Evolutionary conservation across 305 asterid species (phyloP).

Genomic region (Fraxinus platypoda): DNA sequence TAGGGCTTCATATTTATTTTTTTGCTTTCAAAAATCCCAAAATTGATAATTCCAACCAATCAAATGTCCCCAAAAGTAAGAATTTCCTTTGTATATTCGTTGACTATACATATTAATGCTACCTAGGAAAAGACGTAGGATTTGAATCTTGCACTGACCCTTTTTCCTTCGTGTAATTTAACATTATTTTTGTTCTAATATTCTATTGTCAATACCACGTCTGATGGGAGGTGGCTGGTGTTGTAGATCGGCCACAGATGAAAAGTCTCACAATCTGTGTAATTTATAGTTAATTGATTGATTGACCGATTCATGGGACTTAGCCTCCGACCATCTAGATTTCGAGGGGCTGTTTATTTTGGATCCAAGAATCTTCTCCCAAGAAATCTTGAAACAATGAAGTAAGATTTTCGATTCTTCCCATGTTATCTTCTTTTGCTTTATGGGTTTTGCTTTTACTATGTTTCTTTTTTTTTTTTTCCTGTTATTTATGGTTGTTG

Average conservation of each 20-base stretch:
- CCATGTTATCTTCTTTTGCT: constrained; percentile 6
- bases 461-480: neutral
- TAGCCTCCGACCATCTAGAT: constrained; percentile 34
- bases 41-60: too few relatives aligned
- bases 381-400: constrained; percentile 40
- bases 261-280: neutral
- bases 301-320: constrained; percentile 35
- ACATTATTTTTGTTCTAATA: constrained; percentile 12
- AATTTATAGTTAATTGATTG: constrained; percentile 7
- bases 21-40: too few relatives aligned
- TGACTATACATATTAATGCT: too few relatives aligned
- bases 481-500: neutral
- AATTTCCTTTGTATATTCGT: too few relatives aligned
- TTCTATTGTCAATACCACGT: neutral
- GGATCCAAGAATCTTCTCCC: constrained; percentile 43
- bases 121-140: neutral
- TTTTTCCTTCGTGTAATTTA: constrained; percentile 6
- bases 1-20: too few relatives aligned
- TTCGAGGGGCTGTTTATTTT: constrained; percentile 26
- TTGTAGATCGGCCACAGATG: constrained; percentile 25
- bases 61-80: too few relatives aligned
- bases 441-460: neutral
- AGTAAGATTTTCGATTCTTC: constrained; percentile 36
- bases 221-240: neutral
- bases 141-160: constrained; percentile 4